Conservation (phyloP, 1,139 yeast species). For the Geotrichum candidum region DNA sequence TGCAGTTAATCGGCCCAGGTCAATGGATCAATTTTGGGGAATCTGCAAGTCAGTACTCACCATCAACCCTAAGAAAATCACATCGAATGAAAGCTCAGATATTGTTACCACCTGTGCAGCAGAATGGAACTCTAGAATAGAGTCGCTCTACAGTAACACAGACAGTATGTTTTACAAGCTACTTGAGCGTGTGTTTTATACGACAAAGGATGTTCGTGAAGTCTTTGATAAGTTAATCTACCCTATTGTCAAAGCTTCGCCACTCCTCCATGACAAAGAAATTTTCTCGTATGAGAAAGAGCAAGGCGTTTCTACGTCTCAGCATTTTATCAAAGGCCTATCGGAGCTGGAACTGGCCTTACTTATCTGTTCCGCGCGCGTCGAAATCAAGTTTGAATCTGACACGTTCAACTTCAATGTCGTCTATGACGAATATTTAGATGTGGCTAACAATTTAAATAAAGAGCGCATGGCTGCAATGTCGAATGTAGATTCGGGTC, state of each 20-base stretch:
- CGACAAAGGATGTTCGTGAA: conserved; percentile 53
- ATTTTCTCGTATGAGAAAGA: conserved; percentile 27
- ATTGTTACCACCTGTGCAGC: neutral
- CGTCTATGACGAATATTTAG: conserved; percentile 69
- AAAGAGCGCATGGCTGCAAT: conserved; percentile 37
- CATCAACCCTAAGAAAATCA: neutral
- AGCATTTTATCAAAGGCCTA: conserved; percentile 39
- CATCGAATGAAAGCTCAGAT: neutral
- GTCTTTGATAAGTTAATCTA: conserved; percentile 48
- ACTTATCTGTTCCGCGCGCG: conserved; percentile 68
- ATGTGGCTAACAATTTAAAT: conserved; percentile 47
- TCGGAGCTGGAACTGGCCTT: conserved; percentile 67
- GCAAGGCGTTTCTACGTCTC: conserved; percentile 34
- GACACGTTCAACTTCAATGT: conserved; percentile 59
- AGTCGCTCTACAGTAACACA: conserved; percentile 27
- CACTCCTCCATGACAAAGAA: conserved; percentile 35
- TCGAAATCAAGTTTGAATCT: conserved; percentile 53
- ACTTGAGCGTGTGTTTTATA: conserved; percentile 48
- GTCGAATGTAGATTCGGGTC: conserved; percentile 16
- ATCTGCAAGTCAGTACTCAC: conserved; percentile 26
- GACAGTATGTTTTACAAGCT: conserved; percentile 34
- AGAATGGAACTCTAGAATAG: conserved; percentile 18
- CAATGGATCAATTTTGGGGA: conserved; percentile 35
- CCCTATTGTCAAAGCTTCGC: conserved; percentile 39
- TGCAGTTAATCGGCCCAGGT: conserved; percentile 47